Conservation (phyloP, 805 yeast genomes). For the Metschnikowia drakensbergensis region DNA sequence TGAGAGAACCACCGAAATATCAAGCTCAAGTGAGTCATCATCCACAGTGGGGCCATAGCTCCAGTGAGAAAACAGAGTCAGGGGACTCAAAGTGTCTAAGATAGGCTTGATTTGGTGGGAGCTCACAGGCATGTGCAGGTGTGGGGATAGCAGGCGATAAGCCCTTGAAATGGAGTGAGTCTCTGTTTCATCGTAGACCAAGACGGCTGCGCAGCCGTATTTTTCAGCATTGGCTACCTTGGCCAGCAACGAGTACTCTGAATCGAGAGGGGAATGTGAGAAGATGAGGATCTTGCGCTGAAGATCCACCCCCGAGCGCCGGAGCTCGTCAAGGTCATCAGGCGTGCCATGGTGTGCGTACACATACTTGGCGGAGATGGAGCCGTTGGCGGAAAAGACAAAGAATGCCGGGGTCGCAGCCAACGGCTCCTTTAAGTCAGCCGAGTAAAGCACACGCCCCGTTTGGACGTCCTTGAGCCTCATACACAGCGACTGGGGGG, state of each 20-base stretch:
- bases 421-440: conserved; percentile 23
- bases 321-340: conserved; percentile 26
- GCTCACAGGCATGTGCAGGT: conserved; percentile 15
- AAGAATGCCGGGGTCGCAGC: conserved; percentile 31
- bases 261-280: conserved; percentile 9
- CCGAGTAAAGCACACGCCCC: conserved; percentile 24
- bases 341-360: conserved; percentile 30
- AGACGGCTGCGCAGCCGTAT: conserved; percentile 12
- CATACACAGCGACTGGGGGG: conserved; percentile 28
- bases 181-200: conserved; percentile 14
- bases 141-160: conserved; percentile 5
- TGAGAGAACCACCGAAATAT: conserved; percentile 4
- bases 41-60: conserved; percentile 7
- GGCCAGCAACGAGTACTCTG: conserved; percentile 10
- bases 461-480: conserved; percentile 21
- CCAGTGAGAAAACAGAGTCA: conserved; percentile 12
- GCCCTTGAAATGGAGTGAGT: conserved; percentile 11
- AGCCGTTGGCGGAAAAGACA: conserved; percentile 26
- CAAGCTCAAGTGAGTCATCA: conserved; percentile 9
- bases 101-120: conserved; percentile 13
- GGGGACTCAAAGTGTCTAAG: conserved; percentile 11
- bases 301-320: conserved; percentile 18
- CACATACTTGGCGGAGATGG: conserved; percentile 23
- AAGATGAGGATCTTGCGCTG: conserved; percentile 29
- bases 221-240: conserved; percentile 14